phyloP scores from a whole-genome alignment of 495 filamentous ascomycete genomes.

The Podospora pseudoanserina region DNA sequence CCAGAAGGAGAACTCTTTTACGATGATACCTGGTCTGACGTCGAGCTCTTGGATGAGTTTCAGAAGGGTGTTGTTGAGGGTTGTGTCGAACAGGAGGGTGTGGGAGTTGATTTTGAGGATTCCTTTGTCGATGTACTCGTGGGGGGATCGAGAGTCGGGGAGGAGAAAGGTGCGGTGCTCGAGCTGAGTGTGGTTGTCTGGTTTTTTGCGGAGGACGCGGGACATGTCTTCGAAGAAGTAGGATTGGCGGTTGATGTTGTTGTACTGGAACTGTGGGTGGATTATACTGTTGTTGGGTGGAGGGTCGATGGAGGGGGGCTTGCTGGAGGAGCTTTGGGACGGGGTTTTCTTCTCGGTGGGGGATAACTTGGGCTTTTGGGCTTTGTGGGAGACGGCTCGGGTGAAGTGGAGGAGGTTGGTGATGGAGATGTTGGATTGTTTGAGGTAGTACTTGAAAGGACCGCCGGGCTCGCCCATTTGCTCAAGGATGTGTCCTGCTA shows the following conservation, averaged over 20 bases:
- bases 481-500: background rate
- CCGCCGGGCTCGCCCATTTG: background rate
- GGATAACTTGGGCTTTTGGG: background rate
- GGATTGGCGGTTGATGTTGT: background rate
- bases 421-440: slow-evolving; percentile 6
- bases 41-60: slow-evolving; percentile 9
- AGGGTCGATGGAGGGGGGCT: background rate
- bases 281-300: background rate
- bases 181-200: background rate
- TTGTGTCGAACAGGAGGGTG: slow-evolving; percentile 15
- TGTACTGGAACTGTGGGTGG: background rate
- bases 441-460: slow-evolving; percentile 5
- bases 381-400: background rate
- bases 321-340: background rate
- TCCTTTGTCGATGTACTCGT: slow-evolving; percentile 5
- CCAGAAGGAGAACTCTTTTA: slow-evolving; percentile 16
- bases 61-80: slow-evolving; percentile 14
- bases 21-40: slow-evolving; percentile 9
- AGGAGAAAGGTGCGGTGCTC: background rate
- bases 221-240: slow-evolving; percentile 10
- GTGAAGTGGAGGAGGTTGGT: slow-evolving; percentile 11
- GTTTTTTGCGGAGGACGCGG: background rate
- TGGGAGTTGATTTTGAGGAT: slow-evolving; percentile 13
- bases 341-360: background rate
- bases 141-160: background rate